Percentiles rank a stretch among this genome's conserved stretches.
These are phyloP conservation scores for Phycomyces blakesleeanus DNA, from an alignment of 192 early-diverging fungal species.

Conservation along the genomic window DNA sequence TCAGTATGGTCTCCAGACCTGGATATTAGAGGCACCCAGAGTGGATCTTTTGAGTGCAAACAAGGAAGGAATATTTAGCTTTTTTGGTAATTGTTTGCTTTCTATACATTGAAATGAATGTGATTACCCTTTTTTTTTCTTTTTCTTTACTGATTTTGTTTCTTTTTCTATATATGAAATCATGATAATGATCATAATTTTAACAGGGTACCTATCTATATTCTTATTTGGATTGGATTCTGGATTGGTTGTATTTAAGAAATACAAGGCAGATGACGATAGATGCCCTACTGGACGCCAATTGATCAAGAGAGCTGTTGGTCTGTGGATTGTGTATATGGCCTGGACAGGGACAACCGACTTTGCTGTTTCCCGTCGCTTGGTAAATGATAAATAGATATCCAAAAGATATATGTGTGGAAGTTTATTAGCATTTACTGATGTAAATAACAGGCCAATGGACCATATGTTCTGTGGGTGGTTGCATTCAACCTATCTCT, in stretches of 20 bases:
- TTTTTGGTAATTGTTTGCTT: constrained; percentile 48
- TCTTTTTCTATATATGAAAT: too few species aligned
- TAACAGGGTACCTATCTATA: constrained; percentile 79
- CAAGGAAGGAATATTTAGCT: constrained; percentile 86
- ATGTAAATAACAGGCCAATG: constrained; percentile 46
- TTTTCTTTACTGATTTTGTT: too few species aligned
- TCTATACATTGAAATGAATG: background rate
- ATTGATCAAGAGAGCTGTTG: constrained; percentile 39
- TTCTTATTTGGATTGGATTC: constrained; percentile 75
- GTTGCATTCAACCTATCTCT: constrained; percentile 63
- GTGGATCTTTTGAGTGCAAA: constrained; percentile 74
- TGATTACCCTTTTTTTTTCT: background rate
- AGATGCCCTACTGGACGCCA: constrained; percentile 39
- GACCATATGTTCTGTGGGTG: constrained; percentile 79
- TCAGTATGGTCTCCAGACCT: constrained; percentile 59
- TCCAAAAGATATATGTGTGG: too few species aligned
- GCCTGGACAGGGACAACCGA: constrained; percentile 46
- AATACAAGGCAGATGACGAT: background rate
- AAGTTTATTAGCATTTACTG: too few species aligned
- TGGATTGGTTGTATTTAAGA: constrained; percentile 55
- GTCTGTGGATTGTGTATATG: constrained; percentile 28
- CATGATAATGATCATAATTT: too few species aligned
- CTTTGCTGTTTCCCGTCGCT: constrained; percentile 68
- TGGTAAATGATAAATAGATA: constrained; percentile 51
- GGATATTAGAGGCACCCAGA: constrained; percentile 73